phyloP scores from a whole-genome alignment of 2,329 filamentous ascomycete genomes.

The Fusarium torreyae region DNA sequence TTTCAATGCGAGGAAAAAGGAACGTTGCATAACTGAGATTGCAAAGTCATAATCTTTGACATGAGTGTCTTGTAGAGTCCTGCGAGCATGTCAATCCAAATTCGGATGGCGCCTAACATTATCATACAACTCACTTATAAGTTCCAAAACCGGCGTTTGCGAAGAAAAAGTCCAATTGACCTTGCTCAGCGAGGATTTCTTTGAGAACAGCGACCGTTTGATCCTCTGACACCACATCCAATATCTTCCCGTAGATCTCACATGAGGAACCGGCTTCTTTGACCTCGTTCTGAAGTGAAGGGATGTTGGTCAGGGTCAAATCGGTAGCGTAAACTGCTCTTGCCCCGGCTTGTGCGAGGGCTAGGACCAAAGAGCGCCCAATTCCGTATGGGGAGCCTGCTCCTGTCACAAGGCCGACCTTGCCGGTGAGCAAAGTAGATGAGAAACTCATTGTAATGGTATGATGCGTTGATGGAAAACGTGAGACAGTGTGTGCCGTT shows the following conservation, averaged over 20 bases:
- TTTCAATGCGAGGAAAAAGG: conserved; percentile 36
- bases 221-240: conserved; percentile 4
- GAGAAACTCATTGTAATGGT: conserved; percentile 9
- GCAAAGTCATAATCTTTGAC: conserved; percentile 15
- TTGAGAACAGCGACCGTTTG: not conserved
- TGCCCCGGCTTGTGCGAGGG: conserved; percentile 36
- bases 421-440: conserved; percentile 17
- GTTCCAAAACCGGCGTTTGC: conserved; percentile 38
- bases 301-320: conserved; percentile 25
- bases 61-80: conserved; percentile 12
- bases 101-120: too few relatives aligned
- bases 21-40: conserved; percentile 31
- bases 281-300: conserved; percentile 12
- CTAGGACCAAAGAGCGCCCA: conserved; percentile 44
- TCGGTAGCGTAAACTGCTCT: conserved; percentile 41
- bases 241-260: not conserved
- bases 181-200: conserved; percentile 2
- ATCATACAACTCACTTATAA: conserved; percentile 24
- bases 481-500: too few relatives aligned
- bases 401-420: conserved; percentile 49
- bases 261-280: conserved; percentile 3
- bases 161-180: conserved; percentile 43
- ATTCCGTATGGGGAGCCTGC: conserved; percentile 50
- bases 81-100: not conserved
- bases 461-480: too few relatives aligned